phyloP scores from a whole-genome alignment of 2,329 filamentous ascomycete genomes.

The Pestalotiopsis sp. region DNA sequence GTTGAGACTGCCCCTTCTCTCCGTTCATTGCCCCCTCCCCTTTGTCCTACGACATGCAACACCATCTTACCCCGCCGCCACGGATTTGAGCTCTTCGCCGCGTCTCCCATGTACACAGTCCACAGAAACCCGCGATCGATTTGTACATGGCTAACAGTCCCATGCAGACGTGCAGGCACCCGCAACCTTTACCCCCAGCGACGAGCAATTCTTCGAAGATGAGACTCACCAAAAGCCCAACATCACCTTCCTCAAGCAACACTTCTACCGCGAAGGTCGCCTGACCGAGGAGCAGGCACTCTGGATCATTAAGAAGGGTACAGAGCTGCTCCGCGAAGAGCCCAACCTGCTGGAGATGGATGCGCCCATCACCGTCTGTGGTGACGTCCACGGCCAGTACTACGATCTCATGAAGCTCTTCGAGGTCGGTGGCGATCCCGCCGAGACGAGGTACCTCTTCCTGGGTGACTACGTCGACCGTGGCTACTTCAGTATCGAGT shows the following conservation, averaged over 20 bases:
- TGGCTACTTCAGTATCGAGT: conserved; percentile 99
- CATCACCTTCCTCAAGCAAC: conserved; percentile 93
- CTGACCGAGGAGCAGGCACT: conserved; percentile 96
- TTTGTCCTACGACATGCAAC: conserved; percentile 2
- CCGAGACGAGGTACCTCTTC: conserved; percentile 96
- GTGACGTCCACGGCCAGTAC: conserved; percentile 98
- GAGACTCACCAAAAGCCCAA: conserved; percentile 86
- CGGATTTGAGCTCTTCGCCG: not conserved
- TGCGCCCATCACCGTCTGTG: conserved; percentile 96
- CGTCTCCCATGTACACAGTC: not conserved
- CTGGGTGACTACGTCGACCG: conserved; percentile 97
- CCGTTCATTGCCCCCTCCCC: not conserved
- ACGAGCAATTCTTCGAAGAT: conserved; percentile 93
- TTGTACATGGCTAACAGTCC: conserved; percentile 22
- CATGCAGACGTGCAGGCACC: conserved; percentile 91
- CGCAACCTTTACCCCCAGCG: conserved; percentile 87
- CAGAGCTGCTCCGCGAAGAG: conserved; percentile 84
- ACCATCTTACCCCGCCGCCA: conserved; percentile 24
- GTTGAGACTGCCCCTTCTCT: not conserved
- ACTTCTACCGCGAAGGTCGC: conserved; percentile 96
- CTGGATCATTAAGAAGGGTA: conserved; percentile 89
- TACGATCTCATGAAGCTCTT: conserved; percentile 99
- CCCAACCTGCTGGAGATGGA: conserved; percentile 99
- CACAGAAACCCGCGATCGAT: not conserved
- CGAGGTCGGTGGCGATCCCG: conserved; percentile 94